Evolutionary conservation across 805 yeast species (phyloP), one percentile per base, ranked within the genome.

Genomic region (Candida nitratophila): DNA sequence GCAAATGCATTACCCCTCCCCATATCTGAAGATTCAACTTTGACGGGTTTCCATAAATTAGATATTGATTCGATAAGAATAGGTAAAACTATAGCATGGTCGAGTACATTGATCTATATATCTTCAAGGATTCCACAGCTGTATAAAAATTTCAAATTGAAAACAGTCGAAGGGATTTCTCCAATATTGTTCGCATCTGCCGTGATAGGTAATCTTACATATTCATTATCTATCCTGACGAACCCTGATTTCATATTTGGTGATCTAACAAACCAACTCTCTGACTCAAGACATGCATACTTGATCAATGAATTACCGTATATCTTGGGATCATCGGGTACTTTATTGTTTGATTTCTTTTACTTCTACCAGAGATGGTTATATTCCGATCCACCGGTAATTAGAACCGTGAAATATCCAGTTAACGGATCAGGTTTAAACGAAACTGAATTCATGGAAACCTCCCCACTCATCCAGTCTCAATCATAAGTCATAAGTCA

Each of bases 161-260:
- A 86, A 58, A 86, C 96, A 1, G 93, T 95, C 0, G 82, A 83
- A 30, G 97, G 96, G 2, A 70, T 89, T 2, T 85, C 96, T 1
- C 87, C 95, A 20, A 62, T 85, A 38, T 68, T 89, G 21, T 90
- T 90, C 60, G 77, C 77, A 11, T 78, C 91, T 17, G 95, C 96
- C 1, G 67, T 90, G 37, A 43, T 77, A 21, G 96, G 95, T 4
- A 91, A 91, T 61, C 51, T 81, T 32, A 75, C 88, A 1, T 90
- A 91, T 61, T 77, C 93, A 0, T 52, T 77, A 7, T 84, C 95
- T 7, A 88, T 91, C 24, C 52, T 89, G 36, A 69, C 83, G 1
- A 78, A 86, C 40, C 74, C 86, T 64, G 69, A 70, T 14, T 79
- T 78, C 39, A 42, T 60, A 44, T 69, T 27, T 48, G 16, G 19